Base-by-base conservation (phyloP, 176 grass and related monocot species). In the Pharus latifolius region DNA sequence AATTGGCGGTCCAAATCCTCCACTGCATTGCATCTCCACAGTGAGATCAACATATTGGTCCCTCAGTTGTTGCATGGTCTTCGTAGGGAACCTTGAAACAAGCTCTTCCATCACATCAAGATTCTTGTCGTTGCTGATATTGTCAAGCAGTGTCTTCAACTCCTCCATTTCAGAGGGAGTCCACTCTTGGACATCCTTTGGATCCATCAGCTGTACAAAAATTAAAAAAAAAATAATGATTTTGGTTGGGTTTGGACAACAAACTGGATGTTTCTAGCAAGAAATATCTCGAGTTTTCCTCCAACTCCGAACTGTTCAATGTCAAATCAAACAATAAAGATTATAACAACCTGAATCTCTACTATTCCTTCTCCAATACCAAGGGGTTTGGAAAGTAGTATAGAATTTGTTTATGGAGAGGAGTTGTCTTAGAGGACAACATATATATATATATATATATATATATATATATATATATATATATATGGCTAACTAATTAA, bases 171-270 rank as follows among this genome's bases (percentile, higher is more conserved):
- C 68, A 14, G 38, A 45, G 22, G 53, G 3, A 40, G 65, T 60
- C 78, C 84, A 87, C 47, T 67, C 78, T 56, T n/a, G 42, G 11
- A 41, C 54, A 12, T 3, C 47, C 19, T 49, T 20, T 48, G 15
- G 38, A 73, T 65, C 37, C 82, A 78, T 84, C 34, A 54, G 14
- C 30, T n/a, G n/a, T n/a, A n/a, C n/a, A n/a, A n/a, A n/a, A n/a
- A n/a, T n/a, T n/a, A n/a, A n/a, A n/a, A n/a, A n/a, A n/a, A n/a
- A n/a, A n/a, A n/a, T n/a, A n/a, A n/a, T n/a, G n/a, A n/a, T n/a
- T n/a, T n/a, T n/a, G n/a, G n/a, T n/a, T n/a, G n/a, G n/a, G n/a
- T n/a, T n/a, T n/a, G n/a, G n/a, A n/a, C n/a, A n/a, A n/a, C n/a
- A n/a, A n/a, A n/a, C n/a, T n/a, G n/a, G n/a, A n/a, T n/a, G n/a